Percentiles rank a stretch among this genome's conserved stretches.
phyloP scores from a whole-genome alignment of 2,329 filamentous ascomycete genomes.

The Ascochyta clinopodiicola region DNA sequence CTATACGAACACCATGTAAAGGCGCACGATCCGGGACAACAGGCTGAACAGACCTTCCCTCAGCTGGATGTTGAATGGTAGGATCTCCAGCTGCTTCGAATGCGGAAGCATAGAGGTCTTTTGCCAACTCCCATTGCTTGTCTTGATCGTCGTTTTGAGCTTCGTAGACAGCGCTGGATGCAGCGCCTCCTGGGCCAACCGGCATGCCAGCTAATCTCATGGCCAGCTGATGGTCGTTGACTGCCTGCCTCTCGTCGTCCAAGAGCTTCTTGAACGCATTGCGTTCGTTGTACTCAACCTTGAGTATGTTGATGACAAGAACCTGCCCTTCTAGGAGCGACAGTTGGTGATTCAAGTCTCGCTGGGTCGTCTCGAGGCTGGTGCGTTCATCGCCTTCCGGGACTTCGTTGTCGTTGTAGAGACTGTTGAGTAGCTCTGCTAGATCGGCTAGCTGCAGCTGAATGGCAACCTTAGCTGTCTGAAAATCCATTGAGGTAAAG shows the following conservation, averaged over 20 bases:
- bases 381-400: slow-evolving; percentile 5
- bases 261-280: slow-evolving; percentile 16
- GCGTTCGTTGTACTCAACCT: slow-evolving; percentile 10
- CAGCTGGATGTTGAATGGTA: too few relatives aligned
- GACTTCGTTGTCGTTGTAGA: not conserved
- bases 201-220: slow-evolving; percentile 9
- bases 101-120: not conserved
- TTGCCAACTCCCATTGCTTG: not conserved
- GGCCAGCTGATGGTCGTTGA: slow-evolving; percentile 22
- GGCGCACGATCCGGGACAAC: not conserved
- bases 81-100: not conserved
- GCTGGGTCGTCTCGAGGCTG: slow-evolving; percentile 4
- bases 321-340: slow-evolving; percentile 18
- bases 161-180: not conserved
- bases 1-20: not conserved
- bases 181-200: not conserved
- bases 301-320: slow-evolving; percentile 20
- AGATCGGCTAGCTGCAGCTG: slow-evolving; percentile 19
- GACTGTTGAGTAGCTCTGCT: not conserved
- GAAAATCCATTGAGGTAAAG: slow-evolving; percentile 17
- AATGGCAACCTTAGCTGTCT: slow-evolving; percentile 20
- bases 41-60: not conserved
- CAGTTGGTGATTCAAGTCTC: slow-evolving; percentile 9
- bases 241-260: slow-evolving; percentile 21
- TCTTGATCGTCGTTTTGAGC: not conserved